These are phyloP conservation scores for Fraxinus pennsylvanica DNA, from an alignment of 257 asterid genomes.

Conservation along the genomic window DNA sequence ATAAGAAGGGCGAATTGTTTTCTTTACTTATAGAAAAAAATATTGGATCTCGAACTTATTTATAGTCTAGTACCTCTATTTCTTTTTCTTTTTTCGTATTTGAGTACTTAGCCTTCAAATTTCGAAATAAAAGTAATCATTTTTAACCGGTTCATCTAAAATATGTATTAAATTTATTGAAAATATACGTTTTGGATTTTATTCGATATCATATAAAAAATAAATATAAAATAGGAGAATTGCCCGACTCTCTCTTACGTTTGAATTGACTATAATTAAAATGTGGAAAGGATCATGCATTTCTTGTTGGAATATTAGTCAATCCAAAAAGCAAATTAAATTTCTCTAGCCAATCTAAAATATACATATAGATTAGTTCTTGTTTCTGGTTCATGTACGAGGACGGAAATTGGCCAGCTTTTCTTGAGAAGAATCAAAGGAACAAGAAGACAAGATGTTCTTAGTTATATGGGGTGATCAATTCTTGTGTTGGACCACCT, in stretches of 20 bases:
- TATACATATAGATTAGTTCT: neutral
- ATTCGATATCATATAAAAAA: neutral
- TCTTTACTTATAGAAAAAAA: too few species aligned
- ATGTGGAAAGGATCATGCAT: neutral
- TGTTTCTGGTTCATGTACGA: slow-evolving; percentile 1
- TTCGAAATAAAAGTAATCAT: too few species aligned
- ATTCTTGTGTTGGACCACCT: neutral
- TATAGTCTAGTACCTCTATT: too few species aligned
- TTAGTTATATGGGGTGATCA: neutral
- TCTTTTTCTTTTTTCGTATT: too few species aligned
- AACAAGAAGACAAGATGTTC: neutral
- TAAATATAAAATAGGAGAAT: neutral
- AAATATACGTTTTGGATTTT: too few species aligned
- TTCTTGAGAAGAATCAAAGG: neutral
- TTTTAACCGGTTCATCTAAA: too few species aligned
- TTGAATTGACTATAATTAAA: neutral
- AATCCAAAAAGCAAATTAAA: neutral
- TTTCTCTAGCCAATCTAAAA: neutral
- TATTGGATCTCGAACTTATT: too few species aligned
- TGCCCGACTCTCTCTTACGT: neutral
- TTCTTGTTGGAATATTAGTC: neutral
- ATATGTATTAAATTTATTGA: neutral
- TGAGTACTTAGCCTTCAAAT: too few species aligned
- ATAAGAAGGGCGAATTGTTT: too few species aligned
- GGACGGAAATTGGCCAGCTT: neutral